Evolutionary conservation across 2,329 filamentous ascomycete genomes (phyloP).

Genomic region (Penicillium sp.): DNA sequence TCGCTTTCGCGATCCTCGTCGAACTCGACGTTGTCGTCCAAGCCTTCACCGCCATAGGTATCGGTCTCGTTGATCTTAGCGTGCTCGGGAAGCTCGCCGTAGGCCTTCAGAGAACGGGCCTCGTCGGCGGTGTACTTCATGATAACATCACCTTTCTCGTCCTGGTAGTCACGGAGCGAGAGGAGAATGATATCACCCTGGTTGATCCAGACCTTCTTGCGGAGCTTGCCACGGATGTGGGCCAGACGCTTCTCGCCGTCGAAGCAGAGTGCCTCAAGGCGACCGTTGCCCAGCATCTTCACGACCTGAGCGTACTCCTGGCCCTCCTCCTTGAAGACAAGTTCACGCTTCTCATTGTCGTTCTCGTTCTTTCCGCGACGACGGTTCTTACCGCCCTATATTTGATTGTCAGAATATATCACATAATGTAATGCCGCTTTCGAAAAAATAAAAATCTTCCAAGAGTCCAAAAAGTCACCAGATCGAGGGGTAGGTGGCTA

Average conservation of each 20-base stretch:
- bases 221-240: constrained; percentile 90
- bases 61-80: constrained; percentile 99
- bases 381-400: constrained; percentile 94
- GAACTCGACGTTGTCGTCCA: constrained; percentile 98
- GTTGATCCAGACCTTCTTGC: constrained; percentile 99
- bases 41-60: constrained; percentile 80
- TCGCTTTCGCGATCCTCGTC: constrained; percentile 78
- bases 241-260: constrained; percentile 84
- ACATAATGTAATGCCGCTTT: background rate
- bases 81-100: constrained; percentile 93
- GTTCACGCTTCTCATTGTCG: constrained; percentile 98
- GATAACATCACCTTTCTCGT: constrained; percentile 89
- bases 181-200: constrained; percentile 91
- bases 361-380: constrained; percentile 99
- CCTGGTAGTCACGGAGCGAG: constrained; percentile 86
- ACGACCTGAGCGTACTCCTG: constrained; percentile 87
- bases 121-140: constrained; percentile 96
- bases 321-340: constrained; percentile 98
- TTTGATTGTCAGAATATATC: constrained; percentile 28
- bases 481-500: background rate
- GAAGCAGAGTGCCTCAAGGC: constrained; percentile 91
- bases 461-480: background rate
- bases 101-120: constrained; percentile 90
- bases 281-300: constrained; percentile 96
- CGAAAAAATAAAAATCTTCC: background rate